Conservation (phyloP, 1,139 yeast genomes). For the Geotrichum histeridarum region DNA sequence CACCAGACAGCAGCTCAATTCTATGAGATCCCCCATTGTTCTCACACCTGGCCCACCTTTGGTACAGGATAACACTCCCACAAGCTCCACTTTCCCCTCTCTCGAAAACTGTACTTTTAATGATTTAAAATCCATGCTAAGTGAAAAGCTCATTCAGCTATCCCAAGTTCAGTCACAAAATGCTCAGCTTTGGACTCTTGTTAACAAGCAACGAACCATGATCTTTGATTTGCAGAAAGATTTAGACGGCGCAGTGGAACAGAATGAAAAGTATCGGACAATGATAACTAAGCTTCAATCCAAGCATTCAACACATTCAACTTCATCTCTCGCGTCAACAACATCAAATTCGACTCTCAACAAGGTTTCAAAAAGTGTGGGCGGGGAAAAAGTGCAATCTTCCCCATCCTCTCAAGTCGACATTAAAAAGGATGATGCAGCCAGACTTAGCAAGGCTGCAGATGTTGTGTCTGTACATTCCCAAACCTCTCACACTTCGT, state of each 20-base stretch:
- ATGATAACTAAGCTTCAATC: constrained; percentile 8
- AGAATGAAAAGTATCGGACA: constrained; percentile 22
- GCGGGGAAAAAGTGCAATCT: neutral
- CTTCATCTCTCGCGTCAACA: constrained; percentile 5
- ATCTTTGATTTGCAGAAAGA: constrained; percentile 33
- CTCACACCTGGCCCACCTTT: constrained; percentile 3
- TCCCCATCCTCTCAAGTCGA: neutral
- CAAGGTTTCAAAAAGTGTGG: neutral
- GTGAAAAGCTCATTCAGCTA: constrained; percentile 19
- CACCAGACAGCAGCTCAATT: neutral
- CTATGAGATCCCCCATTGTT: constrained; percentile 1
- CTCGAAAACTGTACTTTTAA: constrained; percentile 17
- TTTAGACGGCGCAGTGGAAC: constrained; percentile 27
- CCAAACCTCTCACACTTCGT: neutral
- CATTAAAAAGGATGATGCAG: neutral
- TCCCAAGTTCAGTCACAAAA: constrained; percentile 31
- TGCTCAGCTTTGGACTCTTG: constrained; percentile 32
- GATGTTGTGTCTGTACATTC: neutral
- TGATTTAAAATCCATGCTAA: constrained; percentile 17
- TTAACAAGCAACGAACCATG: constrained; percentile 32
- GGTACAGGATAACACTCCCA: constrained; percentile 1
- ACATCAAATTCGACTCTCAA: neutral
- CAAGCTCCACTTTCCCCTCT: constrained; percentile 12
- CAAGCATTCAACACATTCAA: neutral
- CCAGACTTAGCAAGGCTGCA: neutral